Percentiles rank a stretch among this genome's conserved stretches.
Conservation (phyloP, 1,284 basidiomycete species). For the Sporisorium graminicola region DNA sequence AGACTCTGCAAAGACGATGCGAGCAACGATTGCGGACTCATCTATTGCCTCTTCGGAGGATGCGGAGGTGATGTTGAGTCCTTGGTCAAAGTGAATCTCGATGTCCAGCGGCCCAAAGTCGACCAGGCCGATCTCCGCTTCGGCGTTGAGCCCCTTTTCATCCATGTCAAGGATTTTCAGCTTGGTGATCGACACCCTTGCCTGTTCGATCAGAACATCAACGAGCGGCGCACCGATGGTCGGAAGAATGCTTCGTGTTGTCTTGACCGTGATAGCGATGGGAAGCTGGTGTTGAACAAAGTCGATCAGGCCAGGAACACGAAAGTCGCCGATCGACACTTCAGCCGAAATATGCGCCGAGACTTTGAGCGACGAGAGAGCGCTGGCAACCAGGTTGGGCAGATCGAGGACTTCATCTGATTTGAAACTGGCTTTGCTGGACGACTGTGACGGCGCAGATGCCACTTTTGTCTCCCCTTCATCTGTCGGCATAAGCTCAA, state of each 20-base stretch:
- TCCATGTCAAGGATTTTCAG: slow-evolving; percentile 55
- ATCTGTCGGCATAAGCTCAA: slow-evolving; percentile 40
- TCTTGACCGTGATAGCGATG: slow-evolving; percentile 58
- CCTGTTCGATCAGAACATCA: slow-evolving; percentile 53
- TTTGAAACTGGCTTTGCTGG: not conserved
- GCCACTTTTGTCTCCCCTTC: slow-evolving; percentile 1
- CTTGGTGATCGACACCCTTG: slow-evolving; percentile 39
- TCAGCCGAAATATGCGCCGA: slow-evolving; percentile 47
- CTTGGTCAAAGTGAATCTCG: slow-evolving; percentile 46
- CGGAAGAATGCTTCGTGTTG: slow-evolving; percentile 52
- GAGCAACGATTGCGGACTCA: slow-evolving; percentile 24
- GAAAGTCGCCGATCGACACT: slow-evolving; percentile 51
- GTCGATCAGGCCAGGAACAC: slow-evolving; percentile 48
- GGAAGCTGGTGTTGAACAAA: slow-evolving; percentile 58
- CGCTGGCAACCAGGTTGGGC: slow-evolving; percentile 46
- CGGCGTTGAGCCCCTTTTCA: slow-evolving; percentile 54
- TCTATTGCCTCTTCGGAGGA: slow-evolving; percentile 7
- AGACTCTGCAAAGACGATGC: slow-evolving; percentile 38
- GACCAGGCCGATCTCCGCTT: slow-evolving; percentile 46
- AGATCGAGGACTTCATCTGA: slow-evolving; percentile 30
- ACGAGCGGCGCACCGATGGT: slow-evolving; percentile 55
- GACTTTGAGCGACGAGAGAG: slow-evolving; percentile 49
- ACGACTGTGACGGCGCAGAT: slow-evolving; percentile 2
- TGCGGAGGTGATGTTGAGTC: slow-evolving; percentile 24
- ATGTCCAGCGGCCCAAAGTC: slow-evolving; percentile 59